Evolutionary conservation across 106 monocot species (phyloP), one percentile per base, ranked within the genome.

Genomic region (Dioscorea dumetorum): DNA sequence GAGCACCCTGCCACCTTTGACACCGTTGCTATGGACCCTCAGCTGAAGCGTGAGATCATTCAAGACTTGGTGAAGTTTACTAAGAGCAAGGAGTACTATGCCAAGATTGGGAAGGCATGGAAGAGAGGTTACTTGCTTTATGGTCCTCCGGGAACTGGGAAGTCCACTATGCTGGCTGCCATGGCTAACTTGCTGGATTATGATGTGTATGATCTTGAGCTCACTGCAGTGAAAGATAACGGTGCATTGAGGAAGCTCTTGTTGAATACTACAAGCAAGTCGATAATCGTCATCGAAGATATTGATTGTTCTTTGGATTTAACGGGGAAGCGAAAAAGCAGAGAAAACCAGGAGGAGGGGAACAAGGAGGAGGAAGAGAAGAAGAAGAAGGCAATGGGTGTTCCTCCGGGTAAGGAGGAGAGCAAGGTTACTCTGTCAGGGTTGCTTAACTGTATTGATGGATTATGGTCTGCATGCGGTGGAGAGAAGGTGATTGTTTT

Each of bases 1-100:
- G 67, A 68, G n/a, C 78, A 78, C 23, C 78, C 78, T 21, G 58
- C 78, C 31, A 72, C 72, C 17, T 78, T 78, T 62, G 67, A 78
- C 11, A 72, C 78, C 21, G 6, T 78, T 6, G 78, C 72, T 12
- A 19, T 78, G 61, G 78, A 78, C 3, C 78, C 78, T 3, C 14
- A 22, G 14, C 22, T 12, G 59, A 78, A 78, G 60, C 8, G 34
- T 49, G 77, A 65, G 16, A 71, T 78, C 60, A 0, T 68, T 13
- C 24, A 54, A 7, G 78, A 73, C 61, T 41, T 73, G 14, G 7
- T 22, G 50, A 72, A 31, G 16, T 78, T 78, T 50, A 20, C 21
- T 10, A 18, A 67, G 16, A 67, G 60, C 58, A 66, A 61, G 72
- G 77, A 78, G 50, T 72, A 72, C 60, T 78, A 78, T 54, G 16